Evolutionary conservation across 2,329 filamentous ascomycete species (phyloP).

Genomic region (Chrysoporthe austroafricana): DNA sequence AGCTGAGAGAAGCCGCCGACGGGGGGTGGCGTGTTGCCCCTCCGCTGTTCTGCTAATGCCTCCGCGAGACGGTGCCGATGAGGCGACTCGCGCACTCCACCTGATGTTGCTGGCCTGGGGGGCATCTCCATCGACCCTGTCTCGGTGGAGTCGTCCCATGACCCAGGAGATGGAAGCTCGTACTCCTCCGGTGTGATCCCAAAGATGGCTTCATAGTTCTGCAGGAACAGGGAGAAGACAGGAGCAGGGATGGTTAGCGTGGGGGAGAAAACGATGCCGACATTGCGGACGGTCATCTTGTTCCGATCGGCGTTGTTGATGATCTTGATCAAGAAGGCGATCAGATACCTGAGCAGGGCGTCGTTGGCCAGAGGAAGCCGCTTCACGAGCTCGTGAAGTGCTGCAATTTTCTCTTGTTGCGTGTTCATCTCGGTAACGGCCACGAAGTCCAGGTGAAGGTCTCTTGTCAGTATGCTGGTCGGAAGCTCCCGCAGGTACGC

Average conservation of each 20-base stretch:
- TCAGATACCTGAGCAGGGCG: slow-evolving; percentile 80
- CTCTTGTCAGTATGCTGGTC: slow-evolving; percentile 85
- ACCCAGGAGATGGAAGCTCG: slow-evolving; percentile 54
- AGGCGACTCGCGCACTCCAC: slow-evolving; percentile 49
- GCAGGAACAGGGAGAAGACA: slow-evolving; percentile 90
- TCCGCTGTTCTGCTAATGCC: slow-evolving; percentile 40
- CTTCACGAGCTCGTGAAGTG: slow-evolving; percentile 78
- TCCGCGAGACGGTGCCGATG: slow-evolving; percentile 55
- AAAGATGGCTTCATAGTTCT: slow-evolving; percentile 88
- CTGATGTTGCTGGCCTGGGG: slow-evolving; percentile 54
- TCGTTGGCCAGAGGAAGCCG: slow-evolving; percentile 80
- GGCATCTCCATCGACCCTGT: slow-evolving; percentile 31
- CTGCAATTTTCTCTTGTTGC: slow-evolving; percentile 74
- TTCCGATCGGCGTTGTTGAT: slow-evolving; percentile 89
- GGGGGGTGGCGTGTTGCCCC: slow-evolving; percentile 54
- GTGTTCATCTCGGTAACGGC: slow-evolving; percentile 79
- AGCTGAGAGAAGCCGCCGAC: slow-evolving; percentile 35
- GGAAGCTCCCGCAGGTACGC: slow-evolving; percentile 92
- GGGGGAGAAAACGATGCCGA: slow-evolving; percentile 97
- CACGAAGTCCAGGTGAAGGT: slow-evolving; percentile 88
- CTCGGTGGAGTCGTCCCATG: slow-evolving; percentile 37
- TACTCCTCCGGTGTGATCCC: slow-evolving; percentile 70
- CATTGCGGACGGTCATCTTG: slow-evolving; percentile 98
- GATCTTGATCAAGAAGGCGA: slow-evolving; percentile 87
- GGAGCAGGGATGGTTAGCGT: slow-evolving; percentile 95